A percentile compares a stretch with the other conserved stretches of the same genome.
phyloP scores from a whole-genome alignment of 139 green algal genomes.

The Chlorella ohadii region DNA sequence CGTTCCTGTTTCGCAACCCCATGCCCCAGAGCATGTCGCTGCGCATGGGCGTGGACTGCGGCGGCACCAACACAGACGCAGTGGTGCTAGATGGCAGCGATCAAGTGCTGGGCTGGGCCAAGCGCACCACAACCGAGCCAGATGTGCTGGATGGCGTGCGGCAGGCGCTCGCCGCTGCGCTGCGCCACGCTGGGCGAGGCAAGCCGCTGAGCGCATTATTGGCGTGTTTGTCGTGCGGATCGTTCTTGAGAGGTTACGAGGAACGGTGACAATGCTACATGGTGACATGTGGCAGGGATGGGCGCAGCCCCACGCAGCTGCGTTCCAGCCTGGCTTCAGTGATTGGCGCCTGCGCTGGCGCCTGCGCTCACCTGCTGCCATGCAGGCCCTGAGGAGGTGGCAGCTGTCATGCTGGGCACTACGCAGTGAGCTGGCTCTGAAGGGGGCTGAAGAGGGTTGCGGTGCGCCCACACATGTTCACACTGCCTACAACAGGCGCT shows the following conservation, averaged over 20 bases:
- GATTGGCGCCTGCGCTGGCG: too few relatives aligned
- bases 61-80: constrained; percentile 45
- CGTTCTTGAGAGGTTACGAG: too few relatives aligned
- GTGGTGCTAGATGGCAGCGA: not conserved
- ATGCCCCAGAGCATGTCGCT: not conserved
- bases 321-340: too few relatives aligned
- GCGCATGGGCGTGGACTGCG: constrained; percentile 38
- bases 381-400: constrained; percentile 30
- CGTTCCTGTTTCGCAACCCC: not conserved
- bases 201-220: too few relatives aligned
- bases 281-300: too few relatives aligned
- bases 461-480: too few relatives aligned
- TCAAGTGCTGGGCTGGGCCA: constrained; percentile 28
- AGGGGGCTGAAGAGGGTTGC: too few relatives aligned
- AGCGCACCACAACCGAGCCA: constrained; percentile 4
- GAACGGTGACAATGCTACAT: too few relatives aligned
- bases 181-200: not conserved
- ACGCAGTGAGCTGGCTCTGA: constrained; percentile 32
- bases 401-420: constrained; percentile 46
- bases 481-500: too few relatives aligned
- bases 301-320: too few relatives aligned
- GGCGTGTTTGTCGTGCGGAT: too few relatives aligned
- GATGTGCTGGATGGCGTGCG: constrained; percentile 23
- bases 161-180: not conserved
- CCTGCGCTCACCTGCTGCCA: not conserved